Percentiles rank a stretch among this genome's conserved stretches.
Evolutionary conservation across 768 basidiomycete species (phyloP).

Genomic region (Tylopilus sp.): DNA sequence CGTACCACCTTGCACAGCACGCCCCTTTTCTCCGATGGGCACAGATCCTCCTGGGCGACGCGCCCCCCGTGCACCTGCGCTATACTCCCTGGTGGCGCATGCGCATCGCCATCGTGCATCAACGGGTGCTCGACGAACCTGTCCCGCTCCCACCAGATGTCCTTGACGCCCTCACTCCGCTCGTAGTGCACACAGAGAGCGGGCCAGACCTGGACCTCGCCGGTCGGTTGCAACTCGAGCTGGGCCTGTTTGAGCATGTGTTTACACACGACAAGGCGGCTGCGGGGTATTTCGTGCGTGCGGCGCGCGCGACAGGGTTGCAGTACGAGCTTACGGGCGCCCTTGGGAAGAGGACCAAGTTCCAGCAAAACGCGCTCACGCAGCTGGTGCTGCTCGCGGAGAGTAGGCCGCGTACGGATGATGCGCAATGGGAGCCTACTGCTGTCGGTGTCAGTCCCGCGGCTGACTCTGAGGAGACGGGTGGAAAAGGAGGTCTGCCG

Average conservation of each 20-base stretch:
- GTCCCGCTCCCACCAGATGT: conserved; percentile 51
- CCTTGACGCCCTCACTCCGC: conserved; percentile 38
- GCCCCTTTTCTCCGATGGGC: conserved; percentile 75
- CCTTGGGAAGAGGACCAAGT: conserved; percentile 91
- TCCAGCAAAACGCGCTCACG: conserved; percentile 77
- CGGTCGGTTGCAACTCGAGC: conserved; percentile 68
- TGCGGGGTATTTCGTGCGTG: conserved; percentile 70
- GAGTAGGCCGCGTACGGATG: conserved; percentile 49
- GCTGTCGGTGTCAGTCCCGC: conserved; percentile 6
- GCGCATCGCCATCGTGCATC: conserved; percentile 67
- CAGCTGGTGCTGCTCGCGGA: conserved; percentile 95
- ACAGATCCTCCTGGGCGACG: conserved; percentile 56
- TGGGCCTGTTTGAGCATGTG: conserved; percentile 77
- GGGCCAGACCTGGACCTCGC: conserved; percentile 58
- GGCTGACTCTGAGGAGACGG: conserved; percentile 1
- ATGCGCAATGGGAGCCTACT: background rate
- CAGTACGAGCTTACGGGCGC: conserved; percentile 92
- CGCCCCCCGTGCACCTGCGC: conserved; percentile 43
- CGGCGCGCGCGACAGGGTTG: conserved; percentile 73
- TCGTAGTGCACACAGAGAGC: conserved; percentile 33
- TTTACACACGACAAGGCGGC: conserved; percentile 74
- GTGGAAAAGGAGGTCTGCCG: conserved; percentile 45
- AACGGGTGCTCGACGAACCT: conserved; percentile 77
- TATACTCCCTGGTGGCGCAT: conserved; percentile 81
- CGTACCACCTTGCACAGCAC: conserved; percentile 80